Evolutionary conservation across 495 filamentous ascomycete species (phyloP).

Genomic region (Xylaria scruposa): DNA sequence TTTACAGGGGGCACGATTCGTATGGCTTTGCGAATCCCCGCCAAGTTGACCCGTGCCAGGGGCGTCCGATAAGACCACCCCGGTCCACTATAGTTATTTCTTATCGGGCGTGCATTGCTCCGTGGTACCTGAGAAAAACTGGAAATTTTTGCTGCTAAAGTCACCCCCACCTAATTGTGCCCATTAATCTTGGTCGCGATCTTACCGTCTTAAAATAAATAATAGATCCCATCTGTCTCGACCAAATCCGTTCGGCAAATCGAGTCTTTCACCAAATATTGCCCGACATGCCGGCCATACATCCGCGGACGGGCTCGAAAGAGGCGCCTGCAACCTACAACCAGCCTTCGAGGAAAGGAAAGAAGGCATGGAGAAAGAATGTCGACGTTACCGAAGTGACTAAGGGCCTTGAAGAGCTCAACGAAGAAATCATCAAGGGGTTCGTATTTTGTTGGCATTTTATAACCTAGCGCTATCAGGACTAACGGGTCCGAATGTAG

Average conservation of each 20-base stretch:
- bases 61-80: neutral
- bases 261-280: neutral
- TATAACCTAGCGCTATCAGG: conserved; percentile 2
- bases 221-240: neutral
- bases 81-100: neutral
- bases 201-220: neutral
- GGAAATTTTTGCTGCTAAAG: conserved; percentile 25
- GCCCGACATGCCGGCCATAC: conserved; percentile 42
- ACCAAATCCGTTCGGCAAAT: neutral
- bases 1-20: too few species aligned
- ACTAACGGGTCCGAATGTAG: conserved; percentile 54
- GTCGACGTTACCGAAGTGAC: conserved; percentile 88
- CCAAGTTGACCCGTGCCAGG: neutral
- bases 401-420: conserved; percentile 79
- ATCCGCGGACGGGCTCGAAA: conserved; percentile 41
- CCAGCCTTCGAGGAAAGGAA: conserved; percentile 94
- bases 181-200: conserved; percentile 10
- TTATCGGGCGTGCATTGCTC: neutral
- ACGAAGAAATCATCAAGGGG: conserved; percentile 90
- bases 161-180: conserved; percentile 16
- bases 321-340: conserved; percentile 62
- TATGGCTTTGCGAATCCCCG: neutral
- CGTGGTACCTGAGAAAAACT: neutral
- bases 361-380: conserved; percentile 98
- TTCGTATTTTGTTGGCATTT: conserved; percentile 46